phyloP scores from a whole-genome alignment of 352 stramenopile species.

The Phytophthora cactorum region DNA sequence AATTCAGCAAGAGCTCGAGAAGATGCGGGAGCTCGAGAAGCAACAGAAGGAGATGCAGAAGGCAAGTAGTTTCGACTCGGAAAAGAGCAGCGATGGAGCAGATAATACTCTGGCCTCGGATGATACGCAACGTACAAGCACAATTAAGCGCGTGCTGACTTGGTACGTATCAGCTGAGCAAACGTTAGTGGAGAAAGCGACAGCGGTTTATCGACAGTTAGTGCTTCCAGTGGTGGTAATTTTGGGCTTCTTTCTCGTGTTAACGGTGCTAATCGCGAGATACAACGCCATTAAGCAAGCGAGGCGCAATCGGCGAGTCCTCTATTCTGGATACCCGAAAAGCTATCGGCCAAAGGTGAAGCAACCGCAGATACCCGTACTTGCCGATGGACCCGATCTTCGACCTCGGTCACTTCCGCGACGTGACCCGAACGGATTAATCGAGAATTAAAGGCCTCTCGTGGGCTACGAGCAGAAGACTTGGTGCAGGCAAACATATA shows the following conservation, averaged over 20 bases:
- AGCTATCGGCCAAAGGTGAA: slow-evolving; percentile 30
- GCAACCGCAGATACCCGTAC: not conserved
- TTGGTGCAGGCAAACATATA: not conserved
- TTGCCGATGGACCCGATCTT: not conserved
- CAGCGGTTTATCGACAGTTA: slow-evolving; percentile 28
- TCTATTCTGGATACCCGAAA: slow-evolving; percentile 44
- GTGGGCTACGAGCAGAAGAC: not conserved
- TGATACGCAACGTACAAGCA: not conserved
- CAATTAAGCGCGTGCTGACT: slow-evolving; percentile 16
- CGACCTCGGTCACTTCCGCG: slow-evolving; percentile 10
- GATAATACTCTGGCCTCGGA: not conserved
- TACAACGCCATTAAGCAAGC: slow-evolving; percentile 27
- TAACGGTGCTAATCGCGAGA: slow-evolving; percentile 30
- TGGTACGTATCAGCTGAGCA: slow-evolving; percentile 26
- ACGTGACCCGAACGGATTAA: slow-evolving; percentile 5
- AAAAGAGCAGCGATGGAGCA: not conserved
- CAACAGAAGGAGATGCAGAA: slow-evolving; percentile 2
- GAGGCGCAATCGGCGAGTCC: slow-evolving; percentile 28
- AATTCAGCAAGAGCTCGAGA: not conserved
- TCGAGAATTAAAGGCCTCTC: slow-evolving; percentile 11
- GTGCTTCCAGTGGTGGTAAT: slow-evolving; percentile 38
- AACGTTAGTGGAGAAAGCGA: slow-evolving; percentile 1
- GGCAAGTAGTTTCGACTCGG: not conserved
- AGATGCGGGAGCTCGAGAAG: slow-evolving; percentile 3
- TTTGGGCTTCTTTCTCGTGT: slow-evolving; percentile 33